Evolutionary conservation across 164 flowering plant species (phyloP).

Genomic region (Protea cynaroides): DNA sequence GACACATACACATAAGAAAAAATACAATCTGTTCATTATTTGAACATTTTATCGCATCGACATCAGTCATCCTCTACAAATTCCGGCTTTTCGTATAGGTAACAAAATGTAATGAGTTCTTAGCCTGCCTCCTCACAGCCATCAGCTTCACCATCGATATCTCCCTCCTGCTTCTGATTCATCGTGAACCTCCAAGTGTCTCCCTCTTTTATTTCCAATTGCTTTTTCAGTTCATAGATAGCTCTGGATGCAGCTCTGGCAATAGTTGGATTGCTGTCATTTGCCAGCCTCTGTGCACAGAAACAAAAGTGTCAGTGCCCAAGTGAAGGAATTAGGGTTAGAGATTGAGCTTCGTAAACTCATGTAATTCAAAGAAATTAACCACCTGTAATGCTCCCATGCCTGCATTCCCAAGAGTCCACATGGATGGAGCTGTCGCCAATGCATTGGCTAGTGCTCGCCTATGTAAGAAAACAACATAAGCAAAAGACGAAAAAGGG

Average conservation of each 20-base stretch:
- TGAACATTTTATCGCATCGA: no score
- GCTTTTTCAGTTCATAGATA: conserved; percentile 72
- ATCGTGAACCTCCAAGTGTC: conserved; percentile 81
- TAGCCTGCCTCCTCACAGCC: conserved; percentile 7
- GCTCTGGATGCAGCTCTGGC: conserved; percentile 85
- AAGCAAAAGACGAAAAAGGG: background rate
- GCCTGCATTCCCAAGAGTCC: conserved; percentile 99
- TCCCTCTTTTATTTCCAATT: conserved; percentile 93
- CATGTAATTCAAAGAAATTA: background rate
- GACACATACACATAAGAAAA: no score
- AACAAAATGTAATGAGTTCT: background rate
- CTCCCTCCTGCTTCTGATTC: conserved; percentile 32
- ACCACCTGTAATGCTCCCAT: conserved; percentile 95
- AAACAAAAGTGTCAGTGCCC: background rate
- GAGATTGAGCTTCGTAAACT: background rate
- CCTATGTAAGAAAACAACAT: conserved; percentile 27
- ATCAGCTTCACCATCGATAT: conserved; percentile 12
- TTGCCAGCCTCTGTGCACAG: conserved; percentile 71
- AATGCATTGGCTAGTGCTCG: conserved; percentile 92
- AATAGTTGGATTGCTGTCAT: conserved; percentile 83
- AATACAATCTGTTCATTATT: no score
- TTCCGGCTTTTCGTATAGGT: background rate
- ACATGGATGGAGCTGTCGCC: conserved; percentile 97
- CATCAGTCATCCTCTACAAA: no score
- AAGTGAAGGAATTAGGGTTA: background rate